Evolutionary conservation across 345 rosid genomes (phyloP).

Genomic region (Populus tremula): DNA sequence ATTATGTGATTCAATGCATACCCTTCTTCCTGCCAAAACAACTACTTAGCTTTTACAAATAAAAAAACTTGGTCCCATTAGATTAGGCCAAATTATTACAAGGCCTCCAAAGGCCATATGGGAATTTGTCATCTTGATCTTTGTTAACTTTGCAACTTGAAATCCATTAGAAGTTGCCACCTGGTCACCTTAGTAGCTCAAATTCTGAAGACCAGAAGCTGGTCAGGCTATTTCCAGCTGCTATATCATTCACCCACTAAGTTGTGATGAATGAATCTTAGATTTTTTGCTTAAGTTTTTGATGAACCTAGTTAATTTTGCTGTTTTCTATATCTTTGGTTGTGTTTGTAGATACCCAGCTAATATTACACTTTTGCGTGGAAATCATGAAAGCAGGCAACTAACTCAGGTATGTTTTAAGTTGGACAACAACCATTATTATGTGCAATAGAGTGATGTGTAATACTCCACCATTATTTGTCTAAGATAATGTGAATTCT

Average conservation of each 20-base stretch:
- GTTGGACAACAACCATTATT: background rate
- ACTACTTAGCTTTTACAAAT: background rate
- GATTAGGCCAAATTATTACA: background rate
- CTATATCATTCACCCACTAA: background rate
- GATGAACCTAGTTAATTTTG: background rate
- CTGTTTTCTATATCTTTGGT: background rate
- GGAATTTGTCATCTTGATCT: background rate
- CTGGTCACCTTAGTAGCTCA: background rate
- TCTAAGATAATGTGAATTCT: background rate
- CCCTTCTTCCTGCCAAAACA: background rate
- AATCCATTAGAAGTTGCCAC: background rate
- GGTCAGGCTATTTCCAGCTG: background rate
- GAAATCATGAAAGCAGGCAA: constrained; percentile 99
- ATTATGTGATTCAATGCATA: background rate
- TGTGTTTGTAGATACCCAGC: constrained; percentile 76
- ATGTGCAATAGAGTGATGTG: background rate
- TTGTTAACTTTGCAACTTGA: background rate
- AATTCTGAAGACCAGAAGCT: background rate
- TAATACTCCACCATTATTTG: background rate
- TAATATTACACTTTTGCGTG: constrained; percentile 94
- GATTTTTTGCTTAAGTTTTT: constrained; percentile 6
- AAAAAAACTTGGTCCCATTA: background rate
- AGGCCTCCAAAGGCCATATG: background rate
- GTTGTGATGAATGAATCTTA: background rate
- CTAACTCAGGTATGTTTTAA: constrained; percentile 80